phyloP scores from a whole-genome alignment of 257 asterid genomes.

The Solanum paucissectum region DNA sequence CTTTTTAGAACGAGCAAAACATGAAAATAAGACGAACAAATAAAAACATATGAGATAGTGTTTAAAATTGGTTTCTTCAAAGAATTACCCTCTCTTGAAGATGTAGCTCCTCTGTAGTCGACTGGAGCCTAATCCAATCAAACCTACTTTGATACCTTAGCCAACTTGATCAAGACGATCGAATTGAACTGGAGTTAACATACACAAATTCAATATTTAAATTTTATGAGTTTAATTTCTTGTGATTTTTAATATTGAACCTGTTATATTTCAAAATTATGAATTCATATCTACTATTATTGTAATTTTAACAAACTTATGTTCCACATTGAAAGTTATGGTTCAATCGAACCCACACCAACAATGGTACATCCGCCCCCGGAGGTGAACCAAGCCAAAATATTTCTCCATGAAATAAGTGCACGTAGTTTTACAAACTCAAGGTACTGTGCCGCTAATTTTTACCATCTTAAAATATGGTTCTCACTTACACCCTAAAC shows the following conservation, averaged over 20 bases:
- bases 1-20: neutral
- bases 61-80: too few species aligned
- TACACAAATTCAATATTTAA: neutral
- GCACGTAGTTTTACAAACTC: neutral
- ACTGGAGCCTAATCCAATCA: neutral
- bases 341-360: neutral
- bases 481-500: neutral
- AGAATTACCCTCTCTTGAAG: neutral
- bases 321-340: neutral
- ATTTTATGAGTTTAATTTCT: neutral
- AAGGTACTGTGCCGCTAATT: neutral
- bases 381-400: too few species aligned
- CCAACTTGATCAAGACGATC: neutral
- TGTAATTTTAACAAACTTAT: too few species aligned
- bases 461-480: neutral
- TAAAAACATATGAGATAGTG: neutral
- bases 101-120: neutral
- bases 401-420: neutral
- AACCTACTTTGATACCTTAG: neutral
- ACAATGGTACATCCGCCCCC: too few species aligned
- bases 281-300: neutral
- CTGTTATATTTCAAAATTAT: neutral
- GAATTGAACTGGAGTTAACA: neutral
- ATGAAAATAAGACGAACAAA: neutral
- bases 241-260: neutral